Base-by-base conservation (phyloP, 2,329 filamentous ascomycete species). In the Paecilomyces formosus region DNA sequence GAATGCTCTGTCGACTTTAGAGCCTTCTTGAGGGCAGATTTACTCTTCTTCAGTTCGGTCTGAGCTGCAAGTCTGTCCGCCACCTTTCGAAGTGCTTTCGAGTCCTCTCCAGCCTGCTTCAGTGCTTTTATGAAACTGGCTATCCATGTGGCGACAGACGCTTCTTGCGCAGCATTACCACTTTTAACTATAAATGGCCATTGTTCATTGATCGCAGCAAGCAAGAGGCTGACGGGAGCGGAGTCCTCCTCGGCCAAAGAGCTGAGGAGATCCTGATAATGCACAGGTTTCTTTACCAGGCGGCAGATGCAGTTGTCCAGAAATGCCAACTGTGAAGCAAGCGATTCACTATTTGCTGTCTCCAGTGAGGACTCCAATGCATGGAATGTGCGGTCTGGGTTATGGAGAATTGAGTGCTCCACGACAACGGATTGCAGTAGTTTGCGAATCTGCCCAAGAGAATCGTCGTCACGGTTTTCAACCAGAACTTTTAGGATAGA, bases 301-400 rank as follows among this genome's bases (percentile, higher is more conserved):
- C 92, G 85, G 30, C 85, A 85, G 56, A 90, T 80, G 71, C 90
- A 95, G 62, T 95, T 92, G 68, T 97, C 92, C 26, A 97, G 72
- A 68, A 94, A 95, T 75, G 89, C 88, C 0, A 92, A 60, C 58
- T 75, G 72, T 3, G 64, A 62, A n/a, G 66, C 64, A 11, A 76
- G 63, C 33, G 59, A 57, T 33, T 68, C 69, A 3, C 68, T 61
- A 52, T 72, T 70, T 1, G 70, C 71, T 3, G 65, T 61, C 15
- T 69, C 67, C 9, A 79, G 65, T 56, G 77, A 79, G 31, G 69
- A 64, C 18, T 70, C 55, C 4, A 79, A 62, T 6, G 74, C 70
- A 18, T 72, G 64, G 56, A 78, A 77, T 13, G 75, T 71, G 9
- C 56, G 55, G 2, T 66, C 65, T 2, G 67, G 60, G 51, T 62